Conservation (phyloP, 192 early-diverging fungal genomes). For the Coemansia sp. region DNA sequence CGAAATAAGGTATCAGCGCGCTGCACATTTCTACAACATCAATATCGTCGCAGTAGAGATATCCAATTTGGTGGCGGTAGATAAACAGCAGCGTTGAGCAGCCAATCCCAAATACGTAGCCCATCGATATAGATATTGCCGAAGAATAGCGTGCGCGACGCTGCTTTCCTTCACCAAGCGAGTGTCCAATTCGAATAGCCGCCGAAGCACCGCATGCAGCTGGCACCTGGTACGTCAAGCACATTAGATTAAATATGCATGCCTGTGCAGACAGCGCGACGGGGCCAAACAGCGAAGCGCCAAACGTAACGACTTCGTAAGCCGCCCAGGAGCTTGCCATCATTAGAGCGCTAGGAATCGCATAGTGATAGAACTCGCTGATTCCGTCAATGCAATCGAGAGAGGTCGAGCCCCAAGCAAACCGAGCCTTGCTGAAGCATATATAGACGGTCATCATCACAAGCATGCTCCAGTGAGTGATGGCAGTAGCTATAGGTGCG, state of each 20-base stretch:
- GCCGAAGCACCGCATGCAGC: conserved; percentile 70
- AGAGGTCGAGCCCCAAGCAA: conserved; percentile 84
- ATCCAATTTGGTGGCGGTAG: conserved; percentile 62
- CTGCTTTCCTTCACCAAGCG: conserved; percentile 62
- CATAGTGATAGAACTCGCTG: conserved; percentile 66
- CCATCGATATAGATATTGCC: conserved; percentile 58
- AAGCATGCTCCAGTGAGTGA: conserved; percentile 65
- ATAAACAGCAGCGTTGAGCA: conserved; percentile 63
- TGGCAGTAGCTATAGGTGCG: conserved; percentile 65
- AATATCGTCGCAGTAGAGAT: conserved; percentile 51
- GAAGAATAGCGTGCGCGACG: conserved; percentile 59
- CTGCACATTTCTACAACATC: conserved; percentile 32
- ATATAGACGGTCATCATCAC: conserved; percentile 59
- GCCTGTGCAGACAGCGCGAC: conserved; percentile 78
- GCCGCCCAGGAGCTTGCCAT: conserved; percentile 81
- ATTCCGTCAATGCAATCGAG: conserved; percentile 63
- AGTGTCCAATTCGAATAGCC: conserved; percentile 77
- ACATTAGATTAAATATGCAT: conserved; percentile 71
- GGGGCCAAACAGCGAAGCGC: conserved; percentile 78
- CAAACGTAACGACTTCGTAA: conserved; percentile 73
- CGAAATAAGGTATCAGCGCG: conserved; percentile 39
- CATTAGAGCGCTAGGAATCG: conserved; percentile 83
- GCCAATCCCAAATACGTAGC: conserved; percentile 58
- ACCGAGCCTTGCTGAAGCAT: conserved; percentile 25
- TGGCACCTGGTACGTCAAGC: conserved; percentile 74